Conservation (phyloP, 768 basidiomycete species). For the Russula olivacea region DNA sequence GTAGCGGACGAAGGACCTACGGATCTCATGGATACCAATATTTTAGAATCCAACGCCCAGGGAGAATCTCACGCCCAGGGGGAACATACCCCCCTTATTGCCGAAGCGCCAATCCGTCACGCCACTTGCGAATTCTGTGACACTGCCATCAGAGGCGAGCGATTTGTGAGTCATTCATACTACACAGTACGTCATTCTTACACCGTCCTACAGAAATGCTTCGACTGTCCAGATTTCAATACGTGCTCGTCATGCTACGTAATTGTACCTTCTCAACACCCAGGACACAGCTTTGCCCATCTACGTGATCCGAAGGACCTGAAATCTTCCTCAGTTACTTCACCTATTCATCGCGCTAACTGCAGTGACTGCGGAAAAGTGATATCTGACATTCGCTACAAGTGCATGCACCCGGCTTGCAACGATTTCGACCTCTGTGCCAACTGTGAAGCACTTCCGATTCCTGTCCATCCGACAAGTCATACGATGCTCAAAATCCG, state of each 20-base stretch:
- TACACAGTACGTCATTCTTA: not conserved
- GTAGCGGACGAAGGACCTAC: not conserved
- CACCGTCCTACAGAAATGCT: slow-evolving; percentile 59
- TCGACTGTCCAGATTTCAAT: slow-evolving; percentile 80
- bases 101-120: slow-evolving; percentile 42
- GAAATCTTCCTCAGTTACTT: slow-evolving; percentile 28
- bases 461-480: slow-evolving; percentile 60
- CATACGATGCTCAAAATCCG: slow-evolving; percentile 78
- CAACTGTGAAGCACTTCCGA: slow-evolving; percentile 73
- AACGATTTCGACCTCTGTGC: slow-evolving; percentile 78
- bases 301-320: slow-evolving; percentile 49
- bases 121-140: slow-evolving; percentile 78
- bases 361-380: slow-evolving; percentile 56
- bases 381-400: slow-evolving; percentile 65
- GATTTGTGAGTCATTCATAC: slow-evolving; percentile 53
- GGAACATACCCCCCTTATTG: not conserved
- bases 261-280: slow-evolving; percentile 70
- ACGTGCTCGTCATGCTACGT: slow-evolving; percentile 66
- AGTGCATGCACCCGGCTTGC: slow-evolving; percentile 80
- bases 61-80: not conserved
- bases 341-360: slow-evolving; percentile 45
- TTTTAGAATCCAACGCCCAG: not conserved
- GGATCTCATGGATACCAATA: not conserved
- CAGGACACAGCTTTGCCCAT: slow-evolving; percentile 65
- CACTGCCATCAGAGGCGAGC: slow-evolving; percentile 57